These are phyloP conservation scores for Xylaria sp. DNA, from an alignment of 2,329 filamentous ascomycete species.

Conservation along the genomic window DNA sequence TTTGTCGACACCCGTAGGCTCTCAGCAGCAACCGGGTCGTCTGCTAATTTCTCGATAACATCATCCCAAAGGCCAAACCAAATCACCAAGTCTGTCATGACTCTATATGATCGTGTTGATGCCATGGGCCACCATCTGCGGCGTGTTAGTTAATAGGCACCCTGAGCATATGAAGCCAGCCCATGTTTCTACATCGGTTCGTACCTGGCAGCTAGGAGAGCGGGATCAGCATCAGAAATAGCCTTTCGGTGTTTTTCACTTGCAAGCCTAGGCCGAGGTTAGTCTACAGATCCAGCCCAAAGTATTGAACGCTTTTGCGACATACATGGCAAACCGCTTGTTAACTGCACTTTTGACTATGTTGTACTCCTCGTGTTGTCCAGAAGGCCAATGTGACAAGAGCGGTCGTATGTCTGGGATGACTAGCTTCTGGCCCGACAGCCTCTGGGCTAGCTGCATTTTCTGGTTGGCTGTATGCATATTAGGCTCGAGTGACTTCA, in stretches of 20 bases:
- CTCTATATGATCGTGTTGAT: slow-evolving; percentile 36
- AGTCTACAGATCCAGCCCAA: neutral
- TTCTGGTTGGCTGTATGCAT: slow-evolving; percentile 42
- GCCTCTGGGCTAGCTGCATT: slow-evolving; percentile 37
- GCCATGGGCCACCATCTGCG: slow-evolving; percentile 46
- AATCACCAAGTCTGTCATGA: slow-evolving; percentile 43
- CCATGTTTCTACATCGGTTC: neutral
- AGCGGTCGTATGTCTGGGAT: slow-evolving; percentile 45
- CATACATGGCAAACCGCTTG: slow-evolving; percentile 40
- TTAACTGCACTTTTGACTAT: slow-evolving; percentile 38
- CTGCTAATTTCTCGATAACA: slow-evolving; percentile 38
- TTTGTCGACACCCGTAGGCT: slow-evolving; percentile 42
- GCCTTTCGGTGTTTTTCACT: slow-evolving; percentile 35
- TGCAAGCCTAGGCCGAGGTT: slow-evolving; percentile 10
- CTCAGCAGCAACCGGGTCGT: slow-evolving; percentile 37
- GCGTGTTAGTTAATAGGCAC: neutral
- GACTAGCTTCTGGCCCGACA: slow-evolving; percentile 44
- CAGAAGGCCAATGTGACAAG: slow-evolving; percentile 44
- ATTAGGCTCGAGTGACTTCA: slow-evolving; percentile 6
- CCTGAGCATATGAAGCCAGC: neutral
- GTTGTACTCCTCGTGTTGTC: slow-evolving; percentile 40
- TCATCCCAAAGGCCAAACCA: slow-evolving; percentile 48
- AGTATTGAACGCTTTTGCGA: neutral
- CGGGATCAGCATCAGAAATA: slow-evolving; percentile 40
- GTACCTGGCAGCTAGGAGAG: slow-evolving; percentile 45